Base-by-base conservation (phyloP, 1,139 yeast genomes). In the Blastobotrys aristatus region DNA sequence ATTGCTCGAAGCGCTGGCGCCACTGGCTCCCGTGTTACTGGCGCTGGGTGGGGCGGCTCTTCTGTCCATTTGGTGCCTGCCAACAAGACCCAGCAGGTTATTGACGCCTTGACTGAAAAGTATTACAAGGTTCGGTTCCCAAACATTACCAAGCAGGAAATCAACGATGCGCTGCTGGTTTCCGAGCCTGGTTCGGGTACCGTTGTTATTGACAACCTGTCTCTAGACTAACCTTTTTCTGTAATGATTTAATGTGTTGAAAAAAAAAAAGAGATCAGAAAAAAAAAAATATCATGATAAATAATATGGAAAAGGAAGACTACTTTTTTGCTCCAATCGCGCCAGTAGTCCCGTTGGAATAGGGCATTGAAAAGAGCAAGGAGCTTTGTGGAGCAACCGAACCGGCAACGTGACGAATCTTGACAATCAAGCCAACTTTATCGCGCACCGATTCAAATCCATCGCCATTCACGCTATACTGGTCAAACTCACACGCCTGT, bases 41-140 rank as follows among this genome's bases (percentile, higher is more conserved):
- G 90, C 36, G 89, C 90, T n/a, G 90, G 89, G 8, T 83, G 82
- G 75, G 90, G 90, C 38, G 90, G 90, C 8, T 80, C 84, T 31
- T 72, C 83, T 2, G 85, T 83, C 21, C 86, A 82, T 60, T 66
- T 83, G 49, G 80, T 83, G 16, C 70, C 77, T 2, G 63, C 70
- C 8, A 73, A 72, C 46, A 72, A 71, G 52, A 70, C 79, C 14
- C 71, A 67, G 0, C 51, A 53, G 1, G 74, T 83, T 46, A 69
- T 69, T 42, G 53, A 63, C 4, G 82, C 83, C 0, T 69, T 82
- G 39, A 66, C 63, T 29, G 67, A 68, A 20, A 65, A 78, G 48
- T 80, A 77, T 60, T 83, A 80, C 63, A 67, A 69, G 51, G 65
- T 63, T 46, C 65, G 69, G 46, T 77, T 71, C 62, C 84, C 84